phyloP scores from a whole-genome alignment of 2,329 filamentous ascomycete genomes.

The Microthyrium microscopicum region DNA sequence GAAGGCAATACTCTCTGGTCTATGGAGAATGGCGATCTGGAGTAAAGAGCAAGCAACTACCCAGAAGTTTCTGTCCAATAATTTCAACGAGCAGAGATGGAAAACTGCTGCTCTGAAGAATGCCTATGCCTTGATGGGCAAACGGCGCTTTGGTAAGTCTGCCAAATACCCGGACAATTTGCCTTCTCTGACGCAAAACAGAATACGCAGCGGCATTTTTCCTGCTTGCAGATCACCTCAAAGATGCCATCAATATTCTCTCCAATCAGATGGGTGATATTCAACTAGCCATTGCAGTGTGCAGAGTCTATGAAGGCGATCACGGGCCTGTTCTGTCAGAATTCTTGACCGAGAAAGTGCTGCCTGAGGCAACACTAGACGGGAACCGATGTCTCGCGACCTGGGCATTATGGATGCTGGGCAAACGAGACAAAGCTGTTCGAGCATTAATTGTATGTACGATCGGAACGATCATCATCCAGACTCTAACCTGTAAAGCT shows the following conservation, averaged over 20 bases:
- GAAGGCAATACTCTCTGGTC: conserved; percentile 73
- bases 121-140: conserved; percentile 85
- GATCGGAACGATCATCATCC: not conserved
- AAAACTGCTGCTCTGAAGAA: conserved; percentile 85
- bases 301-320: conserved; percentile 78
- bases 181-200: conserved; percentile 17
- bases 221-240: conserved; percentile 67
- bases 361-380: conserved; percentile 59
- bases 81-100: conserved; percentile 79
- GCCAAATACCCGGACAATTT: not conserved
- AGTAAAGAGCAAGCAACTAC: conserved; percentile 74
- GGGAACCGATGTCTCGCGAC: conserved; percentile 88
- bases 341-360: conserved; percentile 63
- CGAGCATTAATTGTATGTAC: conserved; percentile 57
- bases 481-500: conserved; percentile 32
- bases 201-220: conserved; percentile 96
- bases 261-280: conserved; percentile 75
- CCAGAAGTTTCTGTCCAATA: conserved; percentile 65
- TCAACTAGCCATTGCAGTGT: conserved; percentile 76
- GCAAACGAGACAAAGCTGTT: conserved; percentile 67
- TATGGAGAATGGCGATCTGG: conserved; percentile 92
- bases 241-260: conserved; percentile 74
- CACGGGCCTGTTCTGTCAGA: conserved; percentile 54
- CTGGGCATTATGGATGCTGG: conserved; percentile 90
- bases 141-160: conserved; percentile 59